These are phyloP conservation scores for Aspergillus novoparasiticus DNA, from an alignment of 2,329 filamentous ascomycete species.

Conservation along the genomic window DNA sequence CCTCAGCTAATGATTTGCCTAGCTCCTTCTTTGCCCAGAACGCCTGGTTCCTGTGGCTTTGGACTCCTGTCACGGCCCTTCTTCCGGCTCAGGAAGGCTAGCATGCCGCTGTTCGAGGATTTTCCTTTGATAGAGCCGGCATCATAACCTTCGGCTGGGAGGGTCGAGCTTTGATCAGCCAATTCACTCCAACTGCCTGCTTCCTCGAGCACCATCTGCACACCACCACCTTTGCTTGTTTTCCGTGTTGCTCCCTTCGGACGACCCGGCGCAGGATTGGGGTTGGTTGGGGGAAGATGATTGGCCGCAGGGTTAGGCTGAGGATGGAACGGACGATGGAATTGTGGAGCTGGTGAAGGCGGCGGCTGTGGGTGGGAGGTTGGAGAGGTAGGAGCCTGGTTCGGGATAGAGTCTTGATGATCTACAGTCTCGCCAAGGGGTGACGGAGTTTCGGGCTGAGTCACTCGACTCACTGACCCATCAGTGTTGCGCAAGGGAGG, in stretches of 20 bases:
- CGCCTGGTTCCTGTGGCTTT: slow-evolving; percentile 90
- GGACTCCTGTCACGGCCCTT: slow-evolving; percentile 89
- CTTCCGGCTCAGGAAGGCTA: slow-evolving; percentile 86
- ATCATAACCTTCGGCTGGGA: slow-evolving; percentile 66
- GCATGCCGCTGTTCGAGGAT: slow-evolving; percentile 69
- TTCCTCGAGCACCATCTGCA: slow-evolving; percentile 89
- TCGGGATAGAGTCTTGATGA: slow-evolving; percentile 24
- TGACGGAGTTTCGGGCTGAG: slow-evolving; percentile 30
- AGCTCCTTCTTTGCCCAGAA: slow-evolving; percentile 92
- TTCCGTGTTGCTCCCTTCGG: slow-evolving; percentile 68
- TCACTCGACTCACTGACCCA: slow-evolving; percentile 29
- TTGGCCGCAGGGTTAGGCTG: slow-evolving; percentile 31
- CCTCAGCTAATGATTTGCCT: slow-evolving; percentile 72
- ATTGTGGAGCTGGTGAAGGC: slow-evolving; percentile 14
- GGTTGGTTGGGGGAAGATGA: slow-evolving; percentile 45
- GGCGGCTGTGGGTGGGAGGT: slow-evolving; percentile 25
- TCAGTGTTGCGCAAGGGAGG: slow-evolving; percentile 33
- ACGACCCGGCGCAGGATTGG: slow-evolving; percentile 40
- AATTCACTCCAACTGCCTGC: slow-evolving; percentile 89
- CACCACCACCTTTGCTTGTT: slow-evolving; percentile 76
- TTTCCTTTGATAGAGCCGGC: slow-evolving; percentile 45
- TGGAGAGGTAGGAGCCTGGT: slow-evolving; percentile 13
- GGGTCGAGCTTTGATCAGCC: slow-evolving; percentile 77
- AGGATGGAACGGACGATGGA: slow-evolving; percentile 10
- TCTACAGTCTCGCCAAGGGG: slow-evolving; percentile 33